These are phyloP conservation scores for Phialemonium atrogriseum DNA, from an alignment of 2,329 filamentous ascomycete genomes.

Conservation along the genomic window DNA sequence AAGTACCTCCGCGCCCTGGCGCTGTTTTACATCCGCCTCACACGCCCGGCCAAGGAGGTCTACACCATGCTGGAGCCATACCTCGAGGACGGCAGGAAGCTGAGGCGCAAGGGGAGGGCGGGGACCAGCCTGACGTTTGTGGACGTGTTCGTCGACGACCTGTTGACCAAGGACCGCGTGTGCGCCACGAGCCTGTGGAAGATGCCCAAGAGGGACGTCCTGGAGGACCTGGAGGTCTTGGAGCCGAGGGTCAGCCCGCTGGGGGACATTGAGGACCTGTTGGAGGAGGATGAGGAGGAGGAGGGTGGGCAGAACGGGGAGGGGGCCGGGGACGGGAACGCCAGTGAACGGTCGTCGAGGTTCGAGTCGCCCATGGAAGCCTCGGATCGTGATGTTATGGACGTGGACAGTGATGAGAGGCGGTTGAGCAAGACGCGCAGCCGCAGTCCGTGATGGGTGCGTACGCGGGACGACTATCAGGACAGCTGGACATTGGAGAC, in stretches of 20 bases:
- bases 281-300: slow-evolving; percentile 51
- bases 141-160: slow-evolving; percentile 89
- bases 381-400: slow-evolving; percentile 14
- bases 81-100: slow-evolving; percentile 72
- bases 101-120: slow-evolving; percentile 66
- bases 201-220: slow-evolving; percentile 68
- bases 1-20: slow-evolving; percentile 87
- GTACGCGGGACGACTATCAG: no score
- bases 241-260: slow-evolving; percentile 80
- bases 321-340: slow-evolving; percentile 12
- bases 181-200: slow-evolving; percentile 92
- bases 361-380: slow-evolving; percentile 4
- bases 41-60: slow-evolving; percentile 72
- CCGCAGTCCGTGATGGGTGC: no score
- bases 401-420: slow-evolving; percentile 10
- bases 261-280: slow-evolving; percentile 66
- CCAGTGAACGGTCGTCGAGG: slow-evolving; percentile 8
- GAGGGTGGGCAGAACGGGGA: slow-evolving; percentile 21
- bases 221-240: slow-evolving; percentile 84
- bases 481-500: no score
- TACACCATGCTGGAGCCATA: slow-evolving; percentile 75
- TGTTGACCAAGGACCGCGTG: slow-evolving; percentile 80
- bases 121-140: slow-evolving; percentile 72
- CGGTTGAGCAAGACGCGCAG: slow-evolving; percentile 3
- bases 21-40: slow-evolving; percentile 87